Percentiles rank a stretch among this genome's conserved stretches.
These are phyloP conservation scores for Curvularia lunata DNA, from an alignment of 2,329 filamentous ascomycete genomes.

Conservation along the genomic window DNA sequence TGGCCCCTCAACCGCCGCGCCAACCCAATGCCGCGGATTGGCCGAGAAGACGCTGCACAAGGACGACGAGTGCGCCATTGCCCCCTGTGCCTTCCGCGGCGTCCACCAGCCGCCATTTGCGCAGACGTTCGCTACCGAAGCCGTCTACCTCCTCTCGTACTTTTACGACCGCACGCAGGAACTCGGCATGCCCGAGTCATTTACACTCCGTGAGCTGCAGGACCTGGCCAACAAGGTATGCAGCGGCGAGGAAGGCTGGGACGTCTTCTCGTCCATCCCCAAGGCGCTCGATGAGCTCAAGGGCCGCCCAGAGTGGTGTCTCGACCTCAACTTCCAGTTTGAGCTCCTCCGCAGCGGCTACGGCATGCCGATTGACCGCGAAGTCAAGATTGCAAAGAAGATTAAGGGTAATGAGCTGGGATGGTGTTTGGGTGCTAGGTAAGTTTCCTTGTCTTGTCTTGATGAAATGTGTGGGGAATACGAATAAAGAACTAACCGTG, in stretches of 20 bases:
- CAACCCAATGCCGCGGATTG: conserved; percentile 86
- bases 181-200: conserved; percentile 97
- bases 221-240: conserved; percentile 87
- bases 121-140: conserved; percentile 90
- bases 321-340: conserved; percentile 97
- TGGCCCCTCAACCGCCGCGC: conserved; percentile 75
- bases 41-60: conserved; percentile 92
- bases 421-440: conserved; percentile 98
- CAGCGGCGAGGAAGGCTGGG: conserved; percentile 77
- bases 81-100: conserved; percentile 98
- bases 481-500: conserved; percentile 49
- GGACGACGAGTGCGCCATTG: conserved; percentile 77
- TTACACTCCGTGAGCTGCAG: conserved; percentile 88
- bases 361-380: conserved; percentile 94
- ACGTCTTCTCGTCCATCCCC: conserved; percentile 76
- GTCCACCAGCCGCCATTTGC: conserved; percentile 90
- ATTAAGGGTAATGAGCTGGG: conserved; percentile 96
- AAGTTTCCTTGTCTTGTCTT: conserved; percentile 46
- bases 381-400: conserved; percentile 98
- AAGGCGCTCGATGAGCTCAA: conserved; percentile 80
- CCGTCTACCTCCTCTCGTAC: conserved; percentile 96
- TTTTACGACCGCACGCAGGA: conserved; percentile 95
- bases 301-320: conserved; percentile 85
- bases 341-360: conserved; percentile 93
- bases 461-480: not conserved